Base-by-base conservation (phyloP, 257 asterid species). In the Solanum rostratum region DNA sequence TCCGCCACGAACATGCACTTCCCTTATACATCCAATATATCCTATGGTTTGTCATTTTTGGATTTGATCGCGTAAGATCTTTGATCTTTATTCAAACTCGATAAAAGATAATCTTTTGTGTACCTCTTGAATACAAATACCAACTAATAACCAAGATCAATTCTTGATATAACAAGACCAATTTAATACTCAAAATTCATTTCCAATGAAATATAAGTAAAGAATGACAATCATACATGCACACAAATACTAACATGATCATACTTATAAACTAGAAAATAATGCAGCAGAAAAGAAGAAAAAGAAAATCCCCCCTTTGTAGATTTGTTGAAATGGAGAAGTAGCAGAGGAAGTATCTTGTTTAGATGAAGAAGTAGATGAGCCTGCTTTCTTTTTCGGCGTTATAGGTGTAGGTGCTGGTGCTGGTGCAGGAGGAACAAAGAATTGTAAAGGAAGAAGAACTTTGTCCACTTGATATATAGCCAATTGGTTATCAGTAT, bases 391-490 rank as follows among this genome's bases (percentile, higher is more conserved):
- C 74, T 90, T 91, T 82, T 85, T 85, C 20, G 59, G 78, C 43
- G 84, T 85, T 10, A 86, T 5, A n/a, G 94, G 93, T 1, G 93
- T 91, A 9, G 94, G 96, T 9, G 95, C 88, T 3, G 88, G 85
- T 69, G 85, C 88, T 2, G 94, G 95, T 0, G 94, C 89, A 3
- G 91, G 91, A 66, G 91, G 46, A 2, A 83, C 85, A 50, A 90
- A 90, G 54, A 90, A 90, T 52, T 86, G 86, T 37, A 84, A 88
- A 0, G 97, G 94, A 6, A 91, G 91, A 43, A 91, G 89, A 46
- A 90, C 93, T 1, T 90, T 80, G 62, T 93, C 92, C 22, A 91
- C 93, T 84, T 89, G 85, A 76, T 91, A 92, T 9, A 93, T 87
- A 3, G 94, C 95, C 22, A 91, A 85, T 83, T 90, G 91, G n/a